Evolutionary conservation across 2,329 filamentous ascomycete species (phyloP).

Genomic region (Fusarium nisikadoi): DNA sequence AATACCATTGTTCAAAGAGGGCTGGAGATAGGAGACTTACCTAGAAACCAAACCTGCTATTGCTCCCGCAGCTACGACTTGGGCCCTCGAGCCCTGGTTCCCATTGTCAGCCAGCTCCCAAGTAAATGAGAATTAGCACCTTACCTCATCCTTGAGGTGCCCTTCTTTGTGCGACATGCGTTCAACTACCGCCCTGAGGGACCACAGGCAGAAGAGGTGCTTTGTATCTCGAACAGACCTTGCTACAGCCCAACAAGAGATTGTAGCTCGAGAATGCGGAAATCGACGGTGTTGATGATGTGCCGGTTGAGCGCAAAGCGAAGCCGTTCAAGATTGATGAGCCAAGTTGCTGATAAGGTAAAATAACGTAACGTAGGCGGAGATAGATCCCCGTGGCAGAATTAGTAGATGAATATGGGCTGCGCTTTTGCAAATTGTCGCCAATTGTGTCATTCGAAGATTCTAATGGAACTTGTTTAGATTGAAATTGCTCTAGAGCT

Average conservation of each 20-base stretch:
- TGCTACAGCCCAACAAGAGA: neutral
- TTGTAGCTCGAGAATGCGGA: neutral
- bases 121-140: neutral
- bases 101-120: slow-evolving; percentile 13
- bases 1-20: neutral
- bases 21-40: slow-evolving; percentile 55
- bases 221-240: slow-evolving; percentile 32
- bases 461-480: neutral
- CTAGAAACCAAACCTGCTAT: slow-evolving; percentile 87
- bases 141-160: slow-evolving; percentile 70
- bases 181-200: slow-evolving; percentile 37
- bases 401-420: slow-evolving; percentile 1
- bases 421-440: neutral
- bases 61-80: slow-evolving; percentile 67
- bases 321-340: slow-evolving; percentile 35
- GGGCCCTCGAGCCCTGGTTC: slow-evolving; percentile 63
- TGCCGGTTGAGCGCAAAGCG: slow-evolving; percentile 49
- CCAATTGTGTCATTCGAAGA: neutral
- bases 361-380: slow-evolving; percentile 20
- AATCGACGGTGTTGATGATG: neutral
- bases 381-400: slow-evolving; percentile 32
- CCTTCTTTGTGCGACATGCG: slow-evolving; percentile 52
- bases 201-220: slow-evolving; percentile 20
- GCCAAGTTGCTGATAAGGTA: slow-evolving; percentile 26
- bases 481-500: neutral